Evolutionary conservation across 1,284 basidiomycete genomes (phyloP), one percentile per base, ranked within the genome.

Genomic region (Cryptococcus sp.): DNA sequence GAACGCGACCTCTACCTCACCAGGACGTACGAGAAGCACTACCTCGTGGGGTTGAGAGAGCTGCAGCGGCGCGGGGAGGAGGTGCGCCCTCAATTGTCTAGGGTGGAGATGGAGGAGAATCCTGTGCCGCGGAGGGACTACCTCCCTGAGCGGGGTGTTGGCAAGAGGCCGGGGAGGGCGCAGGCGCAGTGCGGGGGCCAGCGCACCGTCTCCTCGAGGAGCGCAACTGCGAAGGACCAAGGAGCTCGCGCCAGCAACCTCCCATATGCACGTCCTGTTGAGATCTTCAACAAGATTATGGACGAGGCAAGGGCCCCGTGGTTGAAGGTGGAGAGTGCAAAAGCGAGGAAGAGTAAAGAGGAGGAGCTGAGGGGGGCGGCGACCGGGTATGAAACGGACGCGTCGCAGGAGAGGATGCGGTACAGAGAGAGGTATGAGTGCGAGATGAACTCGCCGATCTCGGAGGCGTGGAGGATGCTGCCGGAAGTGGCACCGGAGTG

Each of bases 1-100:
- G 70, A 72, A 46, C 45, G 65, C n/a, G 59, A 68, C 43, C 20
- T 39, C 5, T 71, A 54, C 42, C 44, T 61, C 28, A 47, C 46
- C 6, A 21, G 40, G 6, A 54, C 50, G 33, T 57, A 51, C 35
- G 55, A 49, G 11, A 21, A 36, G 15, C 52, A 35, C n/a, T 56
- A 44, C 54, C 40, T 63, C 53, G n/a, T 36, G 13, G 38, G 53
- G 6, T 12, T 55, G 33, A 33, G 28, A 33, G 28, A 33, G 28
- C 28, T 33, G 28, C 28, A 33, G 28, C 28, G 28, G 28, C 28
- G 28, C 28, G 28, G 28, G 28, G 28, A 40, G 23, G 13, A 39
- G 33, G 36, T 59, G 36, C 33, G 46, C 16, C 47, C 45, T 12
- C 33, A 40, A 5, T n/a, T 47, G 36, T 43, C 39, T 3, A 36